phyloP scores from a whole-genome alignment of 257 asterid genomes.

The Solanum infundibuliforme region DNA sequence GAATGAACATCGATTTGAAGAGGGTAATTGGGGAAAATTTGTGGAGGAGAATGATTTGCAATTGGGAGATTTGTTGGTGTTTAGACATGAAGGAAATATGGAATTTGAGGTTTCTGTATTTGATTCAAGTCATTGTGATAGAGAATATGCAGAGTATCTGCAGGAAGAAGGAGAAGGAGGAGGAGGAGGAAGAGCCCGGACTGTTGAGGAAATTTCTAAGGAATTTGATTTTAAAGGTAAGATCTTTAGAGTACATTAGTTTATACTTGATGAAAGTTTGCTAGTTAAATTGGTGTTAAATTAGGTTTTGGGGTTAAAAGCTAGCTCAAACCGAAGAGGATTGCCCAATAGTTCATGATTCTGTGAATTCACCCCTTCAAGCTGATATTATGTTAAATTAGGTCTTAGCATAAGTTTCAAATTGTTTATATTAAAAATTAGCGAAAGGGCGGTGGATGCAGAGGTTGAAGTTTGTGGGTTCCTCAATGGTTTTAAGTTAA shows the following conservation, averaged over 20 bases:
- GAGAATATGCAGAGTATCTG: not conserved
- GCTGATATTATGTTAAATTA: too few species aligned
- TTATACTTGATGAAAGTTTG: not conserved
- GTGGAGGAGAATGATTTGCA: not conserved
- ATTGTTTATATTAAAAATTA: not conserved
- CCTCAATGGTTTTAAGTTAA: not conserved
- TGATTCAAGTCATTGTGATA: slow-evolving; percentile 1
- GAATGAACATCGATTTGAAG: not conserved
- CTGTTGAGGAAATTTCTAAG: not conserved
- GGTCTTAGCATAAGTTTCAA: not conserved
- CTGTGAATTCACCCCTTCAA: not conserved
- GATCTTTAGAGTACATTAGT: not conserved
- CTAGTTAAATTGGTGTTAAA: not conserved
- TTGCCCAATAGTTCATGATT: not conserved
- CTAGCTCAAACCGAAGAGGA: not conserved
- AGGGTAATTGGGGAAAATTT: slow-evolving; percentile 2
- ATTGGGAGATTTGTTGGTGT: slow-evolving; percentile 3
- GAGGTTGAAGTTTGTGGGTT: not conserved
- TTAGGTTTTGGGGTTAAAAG: not conserved
- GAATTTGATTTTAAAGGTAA: not conserved
- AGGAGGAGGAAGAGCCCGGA: not conserved
- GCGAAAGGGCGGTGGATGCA: not conserved
- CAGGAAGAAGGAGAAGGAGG: not conserved
- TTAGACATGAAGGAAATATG: slow-evolving; percentile 12
- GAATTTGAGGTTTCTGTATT: slow-evolving; percentile 3